These are phyloP conservation scores for Tricholoma matsutake DNA, from an alignment of 768 basidiomycete species.

Conservation along the genomic window DNA sequence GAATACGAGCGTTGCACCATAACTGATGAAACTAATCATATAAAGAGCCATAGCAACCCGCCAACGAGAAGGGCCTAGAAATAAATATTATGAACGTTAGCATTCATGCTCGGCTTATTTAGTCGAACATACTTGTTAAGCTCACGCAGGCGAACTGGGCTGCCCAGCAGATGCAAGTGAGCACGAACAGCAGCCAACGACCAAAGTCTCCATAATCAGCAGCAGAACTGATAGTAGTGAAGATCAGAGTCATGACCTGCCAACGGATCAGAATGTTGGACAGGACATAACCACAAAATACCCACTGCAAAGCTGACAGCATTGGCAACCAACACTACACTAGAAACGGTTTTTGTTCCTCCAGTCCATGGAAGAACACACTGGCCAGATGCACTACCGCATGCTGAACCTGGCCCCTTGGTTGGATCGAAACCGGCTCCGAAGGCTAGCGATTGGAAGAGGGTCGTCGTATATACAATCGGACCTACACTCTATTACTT, in stretches of 20 bases:
- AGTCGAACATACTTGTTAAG: neutral
- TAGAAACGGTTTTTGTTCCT: conserved; percentile 71
- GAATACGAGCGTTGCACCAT: conserved; percentile 80
- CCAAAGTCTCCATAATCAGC: conserved; percentile 77
- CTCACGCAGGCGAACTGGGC: conserved; percentile 77
- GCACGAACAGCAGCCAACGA: conserved; percentile 66
- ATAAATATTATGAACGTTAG: neutral
- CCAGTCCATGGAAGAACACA: conserved; percentile 78
- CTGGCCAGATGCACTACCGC: conserved; percentile 57
- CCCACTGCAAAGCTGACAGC: conserved; percentile 71
- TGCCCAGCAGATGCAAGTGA: conserved; percentile 77
- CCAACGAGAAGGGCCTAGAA: conserved; percentile 69
- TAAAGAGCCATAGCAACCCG: conserved; percentile 71
- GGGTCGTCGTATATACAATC: conserved; percentile 34
- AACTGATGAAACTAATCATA: conserved; percentile 76
- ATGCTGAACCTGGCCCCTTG: conserved; percentile 68
- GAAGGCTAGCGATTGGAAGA: conserved; percentile 51
- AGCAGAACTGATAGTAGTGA: conserved; percentile 75
- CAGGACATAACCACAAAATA: conserved; percentile 2
- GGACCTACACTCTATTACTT: conserved; percentile 64
- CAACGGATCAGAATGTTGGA: neutral
- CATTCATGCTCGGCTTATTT: neutral
- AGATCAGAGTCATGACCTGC: conserved; percentile 75
- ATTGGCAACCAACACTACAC: conserved; percentile 74
- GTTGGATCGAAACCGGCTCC: conserved; percentile 71